A percentile compares a stretch with the other conserved stretches of the same genome.
These are phyloP conservation scores for Maudiozyma pseudohumilis DNA, from an alignment of 805 yeast genomes.

Conservation along the genomic window DNA sequence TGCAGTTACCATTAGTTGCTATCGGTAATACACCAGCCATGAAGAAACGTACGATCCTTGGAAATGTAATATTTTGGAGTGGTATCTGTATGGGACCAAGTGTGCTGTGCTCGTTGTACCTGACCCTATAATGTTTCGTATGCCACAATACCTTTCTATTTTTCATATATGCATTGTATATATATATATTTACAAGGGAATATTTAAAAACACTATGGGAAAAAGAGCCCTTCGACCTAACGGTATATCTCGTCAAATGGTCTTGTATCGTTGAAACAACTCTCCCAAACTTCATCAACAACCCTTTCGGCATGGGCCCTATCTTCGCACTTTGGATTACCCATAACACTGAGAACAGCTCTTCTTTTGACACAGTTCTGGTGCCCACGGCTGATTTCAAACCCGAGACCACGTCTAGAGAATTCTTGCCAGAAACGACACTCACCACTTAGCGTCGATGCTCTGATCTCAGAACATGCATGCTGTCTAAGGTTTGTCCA, in stretches of 20 bases:
- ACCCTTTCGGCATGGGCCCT: conserved; percentile 65
- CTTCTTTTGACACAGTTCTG: conserved; percentile 86
- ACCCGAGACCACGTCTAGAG: conserved; percentile 31
- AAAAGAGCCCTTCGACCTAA: conserved; percentile 26
- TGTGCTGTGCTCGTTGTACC: conserved; percentile 71
- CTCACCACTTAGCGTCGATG: conserved; percentile 87
- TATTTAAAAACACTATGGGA: no score
- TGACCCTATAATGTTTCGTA: conserved; percentile 33
- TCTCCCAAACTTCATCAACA: conserved; percentile 82
- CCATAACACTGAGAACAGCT: conserved; percentile 74
- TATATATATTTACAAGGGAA: no score
- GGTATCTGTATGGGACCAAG: conserved; percentile 90
- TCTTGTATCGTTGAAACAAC: conserved; percentile 89
- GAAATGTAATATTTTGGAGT: conserved; percentile 81
- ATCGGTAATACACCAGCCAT: conserved; percentile 52
- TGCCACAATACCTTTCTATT: background rate
- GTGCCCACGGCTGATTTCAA: conserved; percentile 66
- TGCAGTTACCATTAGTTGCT: conserved; percentile 58
- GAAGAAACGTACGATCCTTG: conserved; percentile 47
- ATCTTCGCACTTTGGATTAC: conserved; percentile 73
- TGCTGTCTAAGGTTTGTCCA: conserved; percentile 82
- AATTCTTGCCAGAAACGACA: conserved; percentile 86
- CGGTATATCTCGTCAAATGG: conserved; percentile 91
- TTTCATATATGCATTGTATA: background rate
- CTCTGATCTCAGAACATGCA: conserved; percentile 94